Evolutionary conservation across 805 yeast genomes (phyloP).

Genomic region (Suhomyces tanzawaensis): DNA sequence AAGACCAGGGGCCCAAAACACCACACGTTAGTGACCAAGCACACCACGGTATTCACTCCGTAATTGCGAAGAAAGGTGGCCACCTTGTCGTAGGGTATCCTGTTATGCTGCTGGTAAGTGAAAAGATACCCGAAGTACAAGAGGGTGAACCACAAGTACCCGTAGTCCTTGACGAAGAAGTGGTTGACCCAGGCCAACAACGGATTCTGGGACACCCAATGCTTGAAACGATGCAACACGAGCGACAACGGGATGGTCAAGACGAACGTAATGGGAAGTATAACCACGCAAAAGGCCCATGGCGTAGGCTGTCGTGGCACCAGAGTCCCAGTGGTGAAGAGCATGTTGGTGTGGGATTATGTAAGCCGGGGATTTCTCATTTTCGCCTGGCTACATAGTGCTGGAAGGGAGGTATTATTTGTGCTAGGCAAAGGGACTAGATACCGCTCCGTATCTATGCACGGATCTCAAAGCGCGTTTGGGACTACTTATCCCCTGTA

Average conservation of each 20-base stretch:
- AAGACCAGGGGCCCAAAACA: slow-evolving; percentile 34
- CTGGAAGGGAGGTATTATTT: no score
- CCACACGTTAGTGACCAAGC: slow-evolving; percentile 23
- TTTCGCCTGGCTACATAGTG: no score
- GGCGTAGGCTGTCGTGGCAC: background rate
- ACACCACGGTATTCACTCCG: slow-evolving; percentile 10
- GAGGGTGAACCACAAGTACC: slow-evolving; percentile 30
- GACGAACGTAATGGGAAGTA: slow-evolving; percentile 13
- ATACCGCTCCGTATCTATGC: no score
- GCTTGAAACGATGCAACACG: slow-evolving; percentile 11
- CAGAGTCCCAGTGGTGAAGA: background rate
- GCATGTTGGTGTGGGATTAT: no score
- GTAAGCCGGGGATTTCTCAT: no score
- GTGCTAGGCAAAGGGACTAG: no score
- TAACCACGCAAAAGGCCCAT: background rate
- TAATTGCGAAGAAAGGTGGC: slow-evolving; percentile 9
- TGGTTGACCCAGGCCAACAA: slow-evolving; percentile 17
- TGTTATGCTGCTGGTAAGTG: slow-evolving; percentile 5
- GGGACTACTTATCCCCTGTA: no score
- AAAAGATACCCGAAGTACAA: slow-evolving; percentile 15
- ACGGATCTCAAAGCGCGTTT: no score
- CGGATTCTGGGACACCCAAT: slow-evolving; percentile 11
- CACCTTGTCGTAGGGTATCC: slow-evolving; percentile 5
- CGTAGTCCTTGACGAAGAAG: slow-evolving; percentile 24
- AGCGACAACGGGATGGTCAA: slow-evolving; percentile 22